Conservation (phyloP, 1,284 basidiomycete genomes). For the Trametes hirsuta region DNA sequence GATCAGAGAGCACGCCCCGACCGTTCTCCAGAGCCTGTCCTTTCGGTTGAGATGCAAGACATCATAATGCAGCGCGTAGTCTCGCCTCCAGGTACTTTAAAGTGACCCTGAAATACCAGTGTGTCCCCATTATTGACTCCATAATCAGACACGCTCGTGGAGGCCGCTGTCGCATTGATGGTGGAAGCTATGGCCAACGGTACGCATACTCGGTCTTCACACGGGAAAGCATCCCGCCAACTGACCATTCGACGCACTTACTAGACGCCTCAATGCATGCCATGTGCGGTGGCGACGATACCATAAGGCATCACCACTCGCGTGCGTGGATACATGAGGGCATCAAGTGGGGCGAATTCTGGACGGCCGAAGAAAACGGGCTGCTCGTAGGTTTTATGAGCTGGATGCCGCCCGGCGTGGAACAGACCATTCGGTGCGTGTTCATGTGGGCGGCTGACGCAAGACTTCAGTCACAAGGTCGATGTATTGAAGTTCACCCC, state of each 20-base stretch:
- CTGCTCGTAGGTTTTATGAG: constrained; percentile 25
- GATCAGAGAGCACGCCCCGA: too few species aligned
- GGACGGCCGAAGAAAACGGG: constrained; percentile 22
- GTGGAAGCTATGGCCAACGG: neutral
- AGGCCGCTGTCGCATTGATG: neutral
- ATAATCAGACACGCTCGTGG: neutral
- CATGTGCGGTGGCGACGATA: neutral
- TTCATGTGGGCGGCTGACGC: too few species aligned
- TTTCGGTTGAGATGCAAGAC: neutral
- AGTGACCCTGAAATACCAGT: too few species aligned
- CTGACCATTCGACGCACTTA: neutral
- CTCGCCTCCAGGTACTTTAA: neutral
- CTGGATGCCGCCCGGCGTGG: constrained; percentile 25
- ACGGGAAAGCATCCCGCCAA: too few species aligned
- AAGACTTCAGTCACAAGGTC: too few species aligned
- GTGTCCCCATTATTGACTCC: neutral
- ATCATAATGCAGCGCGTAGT: neutral
- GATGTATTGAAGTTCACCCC: neutral
- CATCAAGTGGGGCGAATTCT: constrained; percentile 25
- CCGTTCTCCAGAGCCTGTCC: too few species aligned
- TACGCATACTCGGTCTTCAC: neutral
- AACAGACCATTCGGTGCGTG: constrained; percentile 26
- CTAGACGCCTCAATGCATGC: neutral
- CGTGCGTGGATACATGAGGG: constrained; percentile 27
- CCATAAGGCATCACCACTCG: constrained; percentile 4